These are phyloP conservation scores for Elsinoe ampelina DNA, from an alignment of 2,329 filamentous ascomycete species.

Conservation along the genomic window DNA sequence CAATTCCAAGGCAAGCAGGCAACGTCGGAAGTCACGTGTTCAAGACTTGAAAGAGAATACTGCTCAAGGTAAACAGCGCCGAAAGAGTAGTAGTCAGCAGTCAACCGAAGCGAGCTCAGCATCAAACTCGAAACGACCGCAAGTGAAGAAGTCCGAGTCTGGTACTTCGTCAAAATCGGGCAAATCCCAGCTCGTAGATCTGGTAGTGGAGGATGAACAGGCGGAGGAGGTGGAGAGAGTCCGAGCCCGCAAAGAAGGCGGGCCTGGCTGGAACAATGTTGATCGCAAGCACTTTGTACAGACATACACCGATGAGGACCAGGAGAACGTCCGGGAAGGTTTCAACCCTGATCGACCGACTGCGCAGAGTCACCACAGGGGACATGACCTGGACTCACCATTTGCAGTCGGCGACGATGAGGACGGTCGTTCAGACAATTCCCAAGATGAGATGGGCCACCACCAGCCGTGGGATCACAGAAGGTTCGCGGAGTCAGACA, in stretches of 20 bases:
- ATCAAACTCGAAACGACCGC: slow-evolving; percentile 32
- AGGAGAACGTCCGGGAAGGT: slow-evolving; percentile 46
- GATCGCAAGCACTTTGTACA: slow-evolving; percentile 48
- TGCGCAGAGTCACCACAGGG: slow-evolving; percentile 33
- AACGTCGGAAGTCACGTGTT: slow-evolving; percentile 40
- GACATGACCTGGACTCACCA: slow-evolving; percentile 37
- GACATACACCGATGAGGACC: slow-evolving; percentile 38
- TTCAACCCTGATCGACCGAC: slow-evolving; percentile 43
- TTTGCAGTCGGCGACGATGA: slow-evolving; percentile 35
- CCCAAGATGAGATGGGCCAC: slow-evolving; percentile 29
- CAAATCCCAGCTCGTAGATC: slow-evolving; percentile 55
- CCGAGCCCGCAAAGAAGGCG: slow-evolving; percentile 53
- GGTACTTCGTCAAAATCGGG: slow-evolving; percentile 24
- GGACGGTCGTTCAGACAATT: slow-evolving; percentile 27
- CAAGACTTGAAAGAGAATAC: slow-evolving; percentile 33
- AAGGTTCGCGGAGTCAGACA: slow-evolving; percentile 22
- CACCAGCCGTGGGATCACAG: slow-evolving; percentile 39
- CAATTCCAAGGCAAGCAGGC: slow-evolving; percentile 36
- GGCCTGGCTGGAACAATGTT: slow-evolving; percentile 50
- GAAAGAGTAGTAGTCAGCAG: slow-evolving; percentile 23
- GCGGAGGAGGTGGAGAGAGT: slow-evolving; percentile 54
- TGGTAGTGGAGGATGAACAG: slow-evolving; percentile 55
- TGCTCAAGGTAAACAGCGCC: slow-evolving; percentile 37
- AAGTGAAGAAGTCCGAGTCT: slow-evolving; percentile 16
- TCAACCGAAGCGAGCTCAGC: slow-evolving; percentile 22